Conservation (phyloP, 2,329 filamentous ascomycete genomes). For the Beauveria varroae region DNA sequence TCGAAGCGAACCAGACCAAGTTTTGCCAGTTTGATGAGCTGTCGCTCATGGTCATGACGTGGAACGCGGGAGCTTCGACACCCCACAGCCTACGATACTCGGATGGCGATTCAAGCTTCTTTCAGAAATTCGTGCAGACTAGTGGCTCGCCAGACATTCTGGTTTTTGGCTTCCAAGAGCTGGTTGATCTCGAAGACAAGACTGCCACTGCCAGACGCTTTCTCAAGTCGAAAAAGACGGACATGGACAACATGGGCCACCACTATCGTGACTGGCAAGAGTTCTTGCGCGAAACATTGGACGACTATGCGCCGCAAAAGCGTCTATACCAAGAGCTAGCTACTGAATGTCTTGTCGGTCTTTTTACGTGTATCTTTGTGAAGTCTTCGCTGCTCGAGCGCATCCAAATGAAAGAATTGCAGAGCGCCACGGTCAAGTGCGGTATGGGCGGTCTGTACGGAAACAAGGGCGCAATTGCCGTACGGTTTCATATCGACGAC, state of each 20-base stretch:
- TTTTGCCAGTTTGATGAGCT: constrained; percentile 84
- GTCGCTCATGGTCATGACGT: constrained; percentile 75
- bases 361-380: constrained; percentile 95
- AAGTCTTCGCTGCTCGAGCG: constrained; percentile 69
- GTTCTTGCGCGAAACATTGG: constrained; percentile 72
- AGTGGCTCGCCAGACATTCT: constrained; percentile 79
- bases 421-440: constrained; percentile 80
- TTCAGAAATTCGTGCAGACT: constrained; percentile 70
- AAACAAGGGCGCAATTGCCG: constrained; percentile 88
- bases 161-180: constrained; percentile 93
- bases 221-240: constrained; percentile 81
- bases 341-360: constrained; percentile 76
- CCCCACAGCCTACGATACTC: constrained; percentile 70
- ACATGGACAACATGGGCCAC: constrained; percentile 89
- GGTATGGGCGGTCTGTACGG: constrained; percentile 93
- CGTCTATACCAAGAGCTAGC: constrained; percentile 81
- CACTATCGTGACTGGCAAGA: constrained; percentile 97
- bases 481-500: constrained; percentile 91
- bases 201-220: constrained; percentile 94
- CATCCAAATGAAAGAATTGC: constrained; percentile 72
- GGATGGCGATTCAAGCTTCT: constrained; percentile 65
- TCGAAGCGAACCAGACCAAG: constrained; percentile 75
- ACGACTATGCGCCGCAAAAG: constrained; percentile 71
- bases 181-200: constrained; percentile 97
- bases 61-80: constrained; percentile 97